Evolutionary conservation across 2,329 filamentous ascomycete species (phyloP), one percentile per base, ranked within the genome.

Genomic region (Colletotrichum abscissum): DNA sequence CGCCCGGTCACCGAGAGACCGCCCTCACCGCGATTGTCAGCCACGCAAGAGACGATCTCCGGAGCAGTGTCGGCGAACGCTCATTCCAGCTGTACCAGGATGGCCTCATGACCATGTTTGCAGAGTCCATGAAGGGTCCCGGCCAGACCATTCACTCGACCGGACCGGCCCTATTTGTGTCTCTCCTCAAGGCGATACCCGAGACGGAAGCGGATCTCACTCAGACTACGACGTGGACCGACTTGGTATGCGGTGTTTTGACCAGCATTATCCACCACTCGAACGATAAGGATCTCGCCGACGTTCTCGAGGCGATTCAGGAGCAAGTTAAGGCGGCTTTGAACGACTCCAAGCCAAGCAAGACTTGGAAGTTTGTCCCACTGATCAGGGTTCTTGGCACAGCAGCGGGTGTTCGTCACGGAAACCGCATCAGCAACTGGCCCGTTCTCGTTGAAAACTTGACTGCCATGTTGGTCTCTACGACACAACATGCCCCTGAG

Each of bases 51-150:
- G 84, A 90, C 12, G 94, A 97, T 78, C 86, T 97, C 63, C 77
- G 87, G 63, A 85, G 84, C 46, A 82, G 86, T 66, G 83, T 82
- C 38, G 87, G 86, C n/a, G 86, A 88, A 14, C 88, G 88, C 54
- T 88, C 92, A 74, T 90, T 90, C 73, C 85, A 87, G 14, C 87
- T 95, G 16, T 98, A 98, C 80, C 92, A 93, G 75, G 92, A 97
- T 80, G 97, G 96, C 68, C 83, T 98, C 58, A 98, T 98, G 94
- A 94, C 91, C 22, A 92, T 98, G 87, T 94, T 98, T 78, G 92
- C 95, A 4, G 96, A 98, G 82, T 92, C 95, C 9, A 88, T 90
- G 77, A 92, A 93, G 81, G 89, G 90, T 19, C 88, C 90, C 16
- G 90, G 91, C 2, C 78, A 87, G 62, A 87, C 85, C 1, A 82